Conservation (phyloP, 2,329 filamentous ascomycete species). For the Daldinia eschscholtzii region DNA sequence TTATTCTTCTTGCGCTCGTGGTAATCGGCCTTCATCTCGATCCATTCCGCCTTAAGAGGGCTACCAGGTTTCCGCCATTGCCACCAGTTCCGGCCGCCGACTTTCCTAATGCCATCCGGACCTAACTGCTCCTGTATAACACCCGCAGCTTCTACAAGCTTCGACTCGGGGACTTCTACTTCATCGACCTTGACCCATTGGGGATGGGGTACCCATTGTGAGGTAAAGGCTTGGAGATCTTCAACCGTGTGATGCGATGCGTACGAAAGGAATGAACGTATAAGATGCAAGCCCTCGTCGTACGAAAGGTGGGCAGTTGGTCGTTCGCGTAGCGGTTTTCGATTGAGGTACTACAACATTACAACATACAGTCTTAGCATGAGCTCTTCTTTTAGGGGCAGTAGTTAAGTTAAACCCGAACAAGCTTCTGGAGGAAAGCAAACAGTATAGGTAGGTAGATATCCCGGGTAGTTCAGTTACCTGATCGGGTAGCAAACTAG, state of each 20-base stretch:
- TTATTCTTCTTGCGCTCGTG: constrained; percentile 74
- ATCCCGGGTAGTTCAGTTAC: constrained; percentile 7
- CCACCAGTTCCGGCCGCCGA: constrained; percentile 91
- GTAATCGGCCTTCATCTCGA: constrained; percentile 91
- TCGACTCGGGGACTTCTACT: constrained; percentile 72
- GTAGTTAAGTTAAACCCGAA: neutral
- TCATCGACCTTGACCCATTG: constrained; percentile 87
- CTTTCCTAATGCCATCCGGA: constrained; percentile 75
- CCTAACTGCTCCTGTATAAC: constrained; percentile 82
- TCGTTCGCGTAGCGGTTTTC: constrained; percentile 78
- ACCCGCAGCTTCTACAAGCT: constrained; percentile 74
- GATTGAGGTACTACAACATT: constrained; percentile 79
- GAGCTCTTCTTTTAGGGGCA: constrained; percentile 6
- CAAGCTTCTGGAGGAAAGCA: constrained; percentile 30
- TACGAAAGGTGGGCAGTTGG: constrained; percentile 94
- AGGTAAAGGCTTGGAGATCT: constrained; percentile 90
- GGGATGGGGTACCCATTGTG: constrained; percentile 90
- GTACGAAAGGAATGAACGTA: constrained; percentile 87
- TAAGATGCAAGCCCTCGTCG: constrained; percentile 88
- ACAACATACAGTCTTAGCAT: constrained; percentile 40
- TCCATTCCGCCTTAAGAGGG: constrained; percentile 87
- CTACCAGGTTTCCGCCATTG: constrained; percentile 80
- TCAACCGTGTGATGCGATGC: constrained; percentile 92
- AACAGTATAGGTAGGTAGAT: constrained; percentile 10
- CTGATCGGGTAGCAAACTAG: constrained; percentile 5